These are phyloP conservation scores for Clavispora fructus DNA, from an alignment of 805 yeast genomes.

Conservation along the genomic window DNA sequence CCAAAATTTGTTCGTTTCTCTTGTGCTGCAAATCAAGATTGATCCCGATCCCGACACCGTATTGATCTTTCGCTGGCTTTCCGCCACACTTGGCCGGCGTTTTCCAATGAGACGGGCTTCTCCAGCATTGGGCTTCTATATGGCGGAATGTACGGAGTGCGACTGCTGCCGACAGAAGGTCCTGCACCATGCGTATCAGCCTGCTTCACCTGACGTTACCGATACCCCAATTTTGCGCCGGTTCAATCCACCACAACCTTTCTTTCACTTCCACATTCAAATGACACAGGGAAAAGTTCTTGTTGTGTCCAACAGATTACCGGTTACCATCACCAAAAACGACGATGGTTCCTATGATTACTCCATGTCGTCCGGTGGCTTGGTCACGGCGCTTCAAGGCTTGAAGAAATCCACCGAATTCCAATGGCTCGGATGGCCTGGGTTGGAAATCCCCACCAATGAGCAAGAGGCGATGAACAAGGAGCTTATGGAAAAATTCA, in stretches of 20 bases:
- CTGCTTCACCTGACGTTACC: background rate
- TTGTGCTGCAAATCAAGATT: too few species aligned
- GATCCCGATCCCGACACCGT: too few species aligned
- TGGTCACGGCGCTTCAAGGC: constrained; percentile 94
- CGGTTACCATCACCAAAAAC: constrained; percentile 79
- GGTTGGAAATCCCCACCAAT: constrained; percentile 70
- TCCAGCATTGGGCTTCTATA: background rate
- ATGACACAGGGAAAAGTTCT: constrained; percentile 58
- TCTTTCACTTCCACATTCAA: background rate
- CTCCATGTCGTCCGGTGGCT: constrained; percentile 94
- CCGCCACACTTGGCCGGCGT: too few species aligned
- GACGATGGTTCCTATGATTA: constrained; percentile 66
- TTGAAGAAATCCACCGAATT: constrained; percentile 75
- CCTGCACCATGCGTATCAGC: background rate
- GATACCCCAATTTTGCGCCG: background rate
- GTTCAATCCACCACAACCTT: background rate
- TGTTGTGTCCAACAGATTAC: constrained; percentile 91
- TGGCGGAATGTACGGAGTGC: background rate
- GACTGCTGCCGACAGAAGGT: background rate
- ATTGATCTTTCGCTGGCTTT: too few species aligned
- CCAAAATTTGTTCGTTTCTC: too few species aligned
- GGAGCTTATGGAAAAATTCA: constrained; percentile 72
- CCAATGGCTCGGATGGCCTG: constrained; percentile 99
- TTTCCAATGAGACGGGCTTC: too few species aligned
- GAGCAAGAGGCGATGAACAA: constrained; percentile 65